Evolutionary conservation across 1,284 basidiomycete species (phyloP).

Genomic region (Pseudomicrostroma phylloplanum): DNA sequence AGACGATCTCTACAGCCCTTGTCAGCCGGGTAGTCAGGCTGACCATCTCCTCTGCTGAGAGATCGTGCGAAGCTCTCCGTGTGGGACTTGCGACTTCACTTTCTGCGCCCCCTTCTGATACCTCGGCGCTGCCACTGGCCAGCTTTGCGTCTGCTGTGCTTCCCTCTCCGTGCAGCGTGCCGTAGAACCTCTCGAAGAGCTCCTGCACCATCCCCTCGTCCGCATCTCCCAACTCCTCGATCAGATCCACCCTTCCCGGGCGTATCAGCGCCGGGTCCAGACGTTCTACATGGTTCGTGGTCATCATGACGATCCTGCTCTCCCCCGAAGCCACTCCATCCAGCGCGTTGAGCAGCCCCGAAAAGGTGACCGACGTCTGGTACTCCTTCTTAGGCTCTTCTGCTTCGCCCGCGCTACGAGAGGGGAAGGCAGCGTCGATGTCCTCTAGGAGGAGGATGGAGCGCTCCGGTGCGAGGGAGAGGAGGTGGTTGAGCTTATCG

Average conservation of each 20-base stretch:
- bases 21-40: constrained; percentile 9
- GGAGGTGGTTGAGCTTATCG: constrained; percentile 88
- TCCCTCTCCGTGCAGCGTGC: constrained; percentile 16
- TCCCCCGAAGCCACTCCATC: constrained; percentile 90
- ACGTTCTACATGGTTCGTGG: constrained; percentile 77
- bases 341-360: constrained; percentile 90
- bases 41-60: not conserved
- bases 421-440: constrained; percentile 88
- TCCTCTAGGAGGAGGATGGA: constrained; percentile 93
- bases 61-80: too few species aligned
- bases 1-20: constrained; percentile 5
- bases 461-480: constrained; percentile 86
- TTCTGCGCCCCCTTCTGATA: constrained; percentile 6
- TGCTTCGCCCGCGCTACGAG: constrained; percentile 22
- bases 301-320: constrained; percentile 97
- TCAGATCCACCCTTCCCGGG: constrained; percentile 86
- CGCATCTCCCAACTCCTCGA: constrained; percentile 80
- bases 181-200: constrained; percentile 81
- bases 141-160: not conserved
- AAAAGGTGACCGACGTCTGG: constrained; percentile 76
- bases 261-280: constrained; percentile 83
- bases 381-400: constrained; percentile 20
- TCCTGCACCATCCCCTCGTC: constrained; percentile 70
- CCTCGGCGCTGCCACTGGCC: constrained; percentile 9
- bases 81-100: too few species aligned